Evolutionary conservation across 2,329 filamentous ascomycete species (phyloP).

Genomic region (Penicillium expansum): DNA sequence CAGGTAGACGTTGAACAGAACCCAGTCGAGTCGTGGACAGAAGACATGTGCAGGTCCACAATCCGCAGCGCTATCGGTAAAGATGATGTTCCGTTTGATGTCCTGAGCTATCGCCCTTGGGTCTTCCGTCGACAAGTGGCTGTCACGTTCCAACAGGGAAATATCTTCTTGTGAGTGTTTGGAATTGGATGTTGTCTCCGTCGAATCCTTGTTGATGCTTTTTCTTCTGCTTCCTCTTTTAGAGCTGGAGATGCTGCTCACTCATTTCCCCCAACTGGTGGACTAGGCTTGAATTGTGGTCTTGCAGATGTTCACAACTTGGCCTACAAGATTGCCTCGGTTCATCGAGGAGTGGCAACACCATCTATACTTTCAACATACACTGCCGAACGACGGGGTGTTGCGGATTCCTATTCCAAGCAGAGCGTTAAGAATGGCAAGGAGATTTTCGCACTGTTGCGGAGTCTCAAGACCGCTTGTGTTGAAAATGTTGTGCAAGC

Average conservation of each 20-base stretch:
- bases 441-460: slow-evolving; percentile 43
- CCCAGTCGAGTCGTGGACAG: slow-evolving; percentile 39
- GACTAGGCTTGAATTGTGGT: slow-evolving; percentile 55
- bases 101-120: slow-evolving; percentile 45
- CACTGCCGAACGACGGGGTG: slow-evolving; percentile 36
- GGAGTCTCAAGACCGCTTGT: slow-evolving; percentile 37
- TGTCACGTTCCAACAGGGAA: slow-evolving; percentile 35
- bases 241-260: slow-evolving; percentile 55
- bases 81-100: slow-evolving; percentile 34
- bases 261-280: slow-evolving; percentile 54
- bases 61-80: slow-evolving; percentile 31
- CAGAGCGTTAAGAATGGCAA: slow-evolving; percentile 48
- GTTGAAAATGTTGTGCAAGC: slow-evolving; percentile 6
- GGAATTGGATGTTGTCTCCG: not conserved
- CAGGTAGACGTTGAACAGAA: slow-evolving; percentile 44
- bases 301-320: slow-evolving; percentile 54
- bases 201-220: not conserved
- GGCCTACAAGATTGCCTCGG: slow-evolving; percentile 41
- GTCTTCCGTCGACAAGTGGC: slow-evolving; percentile 44
- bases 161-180: slow-evolving; percentile 39
- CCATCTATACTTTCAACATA: slow-evolving; percentile 39
- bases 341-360: slow-evolving; percentile 32
- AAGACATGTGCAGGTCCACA: slow-evolving; percentile 33
- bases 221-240: not conserved
- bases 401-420: slow-evolving; percentile 41